phyloP scores from a whole-genome alignment of 306 rosid genomes.

The Cyamopsis tetragonoloba region DNA sequence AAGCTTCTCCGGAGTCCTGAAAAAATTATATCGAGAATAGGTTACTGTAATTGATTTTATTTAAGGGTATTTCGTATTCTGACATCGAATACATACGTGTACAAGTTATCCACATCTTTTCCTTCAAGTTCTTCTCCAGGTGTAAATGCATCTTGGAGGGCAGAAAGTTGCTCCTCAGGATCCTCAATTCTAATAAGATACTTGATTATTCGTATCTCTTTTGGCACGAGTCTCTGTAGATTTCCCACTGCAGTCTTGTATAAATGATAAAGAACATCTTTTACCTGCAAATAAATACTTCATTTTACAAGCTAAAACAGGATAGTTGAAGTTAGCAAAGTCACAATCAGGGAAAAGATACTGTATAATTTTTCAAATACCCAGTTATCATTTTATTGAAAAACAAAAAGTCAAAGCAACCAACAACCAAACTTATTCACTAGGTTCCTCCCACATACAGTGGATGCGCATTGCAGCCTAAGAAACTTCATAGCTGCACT shows the following conservation, averaged over 20 bases:
- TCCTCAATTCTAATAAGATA: constrained; percentile 70
- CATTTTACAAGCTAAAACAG: neutral
- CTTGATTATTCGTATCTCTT: constrained; percentile 81
- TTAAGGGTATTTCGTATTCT: neutral
- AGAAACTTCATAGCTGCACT: neutral
- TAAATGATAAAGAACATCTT: constrained; percentile 78
- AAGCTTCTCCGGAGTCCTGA: constrained; percentile 87
- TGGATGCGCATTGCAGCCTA: neutral
- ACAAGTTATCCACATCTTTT: constrained; percentile 60
- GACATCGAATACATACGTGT: constrained; percentile 58
- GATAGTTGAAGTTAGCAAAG: neutral
- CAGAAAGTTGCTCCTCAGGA: constrained; percentile 62
- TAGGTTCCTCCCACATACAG: neutral
- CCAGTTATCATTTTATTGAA: neutral
- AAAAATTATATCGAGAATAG: constrained; percentile 10
- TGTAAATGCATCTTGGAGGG: constrained; percentile 81
- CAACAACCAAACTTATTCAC: neutral
- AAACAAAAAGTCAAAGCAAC: neutral
- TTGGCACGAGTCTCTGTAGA: constrained; percentile 82
- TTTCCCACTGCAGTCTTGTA: constrained; percentile 74
- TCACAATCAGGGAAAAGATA: neutral
- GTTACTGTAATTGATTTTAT: neutral
- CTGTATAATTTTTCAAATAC: neutral
- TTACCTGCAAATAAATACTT: constrained; percentile 47
- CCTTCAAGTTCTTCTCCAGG: constrained; percentile 92